These are phyloP conservation scores for Leccinum cinnamomeum DNA, from an alignment of 1,284 basidiomycete genomes.

Conservation along the genomic window DNA sequence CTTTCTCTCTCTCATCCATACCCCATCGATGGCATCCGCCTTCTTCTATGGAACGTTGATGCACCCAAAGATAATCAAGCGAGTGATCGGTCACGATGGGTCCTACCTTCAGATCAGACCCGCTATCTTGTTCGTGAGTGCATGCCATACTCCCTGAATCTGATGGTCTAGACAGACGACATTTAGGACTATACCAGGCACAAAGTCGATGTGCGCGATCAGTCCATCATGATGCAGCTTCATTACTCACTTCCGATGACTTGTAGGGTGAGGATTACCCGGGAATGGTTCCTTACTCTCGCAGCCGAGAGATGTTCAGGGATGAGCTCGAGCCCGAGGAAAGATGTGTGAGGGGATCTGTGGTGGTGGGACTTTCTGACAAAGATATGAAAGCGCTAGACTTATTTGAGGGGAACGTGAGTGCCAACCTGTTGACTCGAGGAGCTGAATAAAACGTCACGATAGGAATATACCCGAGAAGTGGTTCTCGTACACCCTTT, in stretches of 20 bases:
- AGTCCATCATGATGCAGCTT: background rate
- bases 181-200: constrained; percentile 75
- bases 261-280: constrained; percentile 76
- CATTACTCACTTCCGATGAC: constrained; percentile 7
- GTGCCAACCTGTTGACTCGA: constrained; percentile 30
- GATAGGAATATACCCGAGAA: constrained; percentile 69
- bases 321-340: constrained; percentile 49
- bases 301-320: constrained; percentile 44
- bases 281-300: constrained; percentile 61
- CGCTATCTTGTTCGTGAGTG: constrained; percentile 48
- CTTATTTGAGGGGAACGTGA: constrained; percentile 76
- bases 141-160: background rate
- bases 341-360: constrained; percentile 63
- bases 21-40: constrained; percentile 40
- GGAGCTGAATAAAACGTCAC: background rate
- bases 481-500: constrained; percentile 57
- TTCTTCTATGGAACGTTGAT: constrained; percentile 89
- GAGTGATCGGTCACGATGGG: constrained; percentile 63
- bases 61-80: constrained; percentile 66
- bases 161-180: constrained; percentile 2
- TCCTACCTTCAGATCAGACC: constrained; percentile 57
- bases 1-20: background rate
- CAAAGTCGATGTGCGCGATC: constrained; percentile 46
- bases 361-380: constrained; percentile 63
- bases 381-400: constrained; percentile 65